Conservation (phyloP, 176 grass and related monocot species). For the Metroxylon sagu region DNA sequence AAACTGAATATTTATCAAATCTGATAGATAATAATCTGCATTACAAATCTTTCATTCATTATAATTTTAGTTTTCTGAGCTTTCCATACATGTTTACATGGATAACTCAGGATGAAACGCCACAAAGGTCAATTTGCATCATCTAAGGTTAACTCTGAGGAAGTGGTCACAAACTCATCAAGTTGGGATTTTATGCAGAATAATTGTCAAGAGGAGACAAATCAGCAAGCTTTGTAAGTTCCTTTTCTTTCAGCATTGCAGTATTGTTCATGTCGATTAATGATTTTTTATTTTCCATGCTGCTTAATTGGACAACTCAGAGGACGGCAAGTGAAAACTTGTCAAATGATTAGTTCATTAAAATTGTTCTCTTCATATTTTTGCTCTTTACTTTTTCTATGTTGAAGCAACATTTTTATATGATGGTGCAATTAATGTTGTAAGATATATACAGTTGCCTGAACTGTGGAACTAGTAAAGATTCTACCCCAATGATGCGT, state of each 20-base stretch:
- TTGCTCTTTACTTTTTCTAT: too few relatives aligned
- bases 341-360: neutral
- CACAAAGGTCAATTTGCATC: conserved; percentile 31
- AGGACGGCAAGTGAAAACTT: neutral
- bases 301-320: neutral
- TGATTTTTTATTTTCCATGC: neutral
- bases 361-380: too few relatives aligned
- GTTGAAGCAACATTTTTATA: too few relatives aligned
- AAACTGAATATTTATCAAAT: too few relatives aligned
- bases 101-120: conserved; percentile 31
- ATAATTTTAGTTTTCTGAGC: too few relatives aligned
- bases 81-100: neutral
- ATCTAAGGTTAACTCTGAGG: neutral
- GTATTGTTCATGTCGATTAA: neutral
- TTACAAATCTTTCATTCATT: too few relatives aligned
- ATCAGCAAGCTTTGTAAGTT: conserved; percentile 20
- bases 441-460: conserved; percentile 23
- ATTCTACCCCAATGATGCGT: conserved; percentile 40
- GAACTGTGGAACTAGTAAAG: conserved; percentile 28
- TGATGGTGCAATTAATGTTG: neutral
- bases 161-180: neutral
- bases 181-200: neutral
- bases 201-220: conserved; percentile 1
- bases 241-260: neutral
- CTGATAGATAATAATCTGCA: too few relatives aligned